phyloP scores from a whole-genome alignment of 177 flowering plant species.

The Vitis hybrid region DNA sequence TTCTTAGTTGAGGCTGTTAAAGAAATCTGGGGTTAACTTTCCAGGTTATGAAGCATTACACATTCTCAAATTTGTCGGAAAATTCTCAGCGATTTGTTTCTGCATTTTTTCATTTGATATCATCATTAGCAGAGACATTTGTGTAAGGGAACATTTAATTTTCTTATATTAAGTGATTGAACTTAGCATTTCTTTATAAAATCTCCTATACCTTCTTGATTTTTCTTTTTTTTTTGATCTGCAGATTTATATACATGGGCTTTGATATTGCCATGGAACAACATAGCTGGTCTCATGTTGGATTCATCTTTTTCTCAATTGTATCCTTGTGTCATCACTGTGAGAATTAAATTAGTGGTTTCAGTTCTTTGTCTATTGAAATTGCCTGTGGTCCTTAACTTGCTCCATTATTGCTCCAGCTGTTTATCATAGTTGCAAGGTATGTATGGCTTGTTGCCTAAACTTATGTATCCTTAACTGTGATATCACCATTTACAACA shows the following conservation, averaged over 20 bases:
- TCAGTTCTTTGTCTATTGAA: not conserved
- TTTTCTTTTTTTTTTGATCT: constrained; percentile 14
- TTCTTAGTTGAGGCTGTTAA: constrained; percentile 6
- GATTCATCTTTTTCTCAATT: constrained; percentile 97
- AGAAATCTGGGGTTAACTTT: constrained; percentile 15
- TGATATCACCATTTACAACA: not conserved
- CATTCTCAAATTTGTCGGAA: constrained; percentile 87
- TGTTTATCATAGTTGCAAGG: constrained; percentile 93
- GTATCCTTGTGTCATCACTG: constrained; percentile 66
- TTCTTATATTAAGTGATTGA: constrained; percentile 7
- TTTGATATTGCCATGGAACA: constrained; percentile 99
- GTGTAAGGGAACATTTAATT: constrained; percentile 51
- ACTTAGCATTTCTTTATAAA: not conserved
- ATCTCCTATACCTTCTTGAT: not conserved
- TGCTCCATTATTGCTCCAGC: constrained; percentile 38
- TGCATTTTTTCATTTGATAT: constrained; percentile 94
- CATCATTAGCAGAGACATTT: constrained; percentile 98
- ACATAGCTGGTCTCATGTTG: constrained; percentile 99
- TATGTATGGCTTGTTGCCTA: constrained; percentile 23
- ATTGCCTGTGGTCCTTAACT: constrained; percentile 46
- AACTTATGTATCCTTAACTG: not conserved
- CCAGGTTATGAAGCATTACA: constrained; percentile 97
- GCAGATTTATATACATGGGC: constrained; percentile 99
- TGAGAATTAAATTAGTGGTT: not conserved
- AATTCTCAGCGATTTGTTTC: constrained; percentile 89